A percentile compares a stretch with the other conserved stretches of the same genome.
phyloP scores from a whole-genome alignment of 331 rosid species.

The Malus hybrid region DNA sequence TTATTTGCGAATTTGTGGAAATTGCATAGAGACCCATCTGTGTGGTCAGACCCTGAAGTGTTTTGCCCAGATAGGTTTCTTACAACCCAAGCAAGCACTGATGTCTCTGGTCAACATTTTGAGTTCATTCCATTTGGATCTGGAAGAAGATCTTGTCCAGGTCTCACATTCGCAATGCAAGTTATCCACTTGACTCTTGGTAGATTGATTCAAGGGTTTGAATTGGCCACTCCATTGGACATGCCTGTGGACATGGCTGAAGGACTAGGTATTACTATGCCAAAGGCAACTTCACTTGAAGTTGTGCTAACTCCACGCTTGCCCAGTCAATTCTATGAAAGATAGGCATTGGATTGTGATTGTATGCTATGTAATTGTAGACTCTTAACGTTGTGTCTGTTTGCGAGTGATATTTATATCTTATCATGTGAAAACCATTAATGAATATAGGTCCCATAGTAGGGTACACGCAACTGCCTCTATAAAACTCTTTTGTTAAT shows the following conservation, averaged over 20 bases:
- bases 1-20: conserved; percentile 53
- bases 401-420: no score
- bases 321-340: neutral
- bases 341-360: neutral
- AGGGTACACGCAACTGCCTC: no score
- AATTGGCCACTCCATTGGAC: neutral
- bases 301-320: conserved; percentile 9
- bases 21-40: conserved; percentile 37
- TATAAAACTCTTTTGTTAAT: no score
- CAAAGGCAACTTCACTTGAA: conserved; percentile 6
- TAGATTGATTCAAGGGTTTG: conserved; percentile 24
- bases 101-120: conserved; percentile 16
- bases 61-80: conserved; percentile 45
- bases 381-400: no score
- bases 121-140: conserved; percentile 29
- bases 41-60: conserved; percentile 31
- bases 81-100: neutral
- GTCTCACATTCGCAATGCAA: conserved; percentile 9
- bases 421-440: no score
- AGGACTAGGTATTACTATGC: conserved; percentile 1
- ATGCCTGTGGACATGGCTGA: conserved; percentile 16
- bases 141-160: conserved; percentile 17
- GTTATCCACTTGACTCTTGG: conserved; percentile 3
- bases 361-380: neutral
- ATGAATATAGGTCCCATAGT: no score